Evolutionary conservation across 306 rosid species (phyloP).

Genomic region (Vachellia collinsii): DNA sequence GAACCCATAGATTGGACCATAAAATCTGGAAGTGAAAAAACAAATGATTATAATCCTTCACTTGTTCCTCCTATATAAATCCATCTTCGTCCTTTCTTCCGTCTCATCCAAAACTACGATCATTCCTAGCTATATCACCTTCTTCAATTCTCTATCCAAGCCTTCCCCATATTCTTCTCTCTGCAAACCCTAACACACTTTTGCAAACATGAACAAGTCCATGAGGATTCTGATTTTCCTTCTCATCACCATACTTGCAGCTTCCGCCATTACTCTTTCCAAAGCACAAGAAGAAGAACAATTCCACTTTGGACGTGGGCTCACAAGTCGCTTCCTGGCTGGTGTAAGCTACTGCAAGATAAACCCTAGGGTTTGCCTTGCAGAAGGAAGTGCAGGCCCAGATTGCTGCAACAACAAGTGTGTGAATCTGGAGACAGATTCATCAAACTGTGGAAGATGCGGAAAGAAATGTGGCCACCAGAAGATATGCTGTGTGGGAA

Average conservation of each 20-base stretch:
- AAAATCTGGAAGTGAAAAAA: not conserved
- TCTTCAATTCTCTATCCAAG: not conserved
- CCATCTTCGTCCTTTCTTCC: not conserved
- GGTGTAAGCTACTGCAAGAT: slow-evolving; percentile 34
- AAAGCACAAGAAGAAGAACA: slow-evolving; percentile 10
- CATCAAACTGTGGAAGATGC: slow-evolving; percentile 51
- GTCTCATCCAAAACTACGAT: not conserved
- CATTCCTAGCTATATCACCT: not conserved
- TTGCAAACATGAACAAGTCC: slow-evolving; percentile 41
- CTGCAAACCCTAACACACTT: not conserved
- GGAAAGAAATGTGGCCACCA: slow-evolving; percentile 49
- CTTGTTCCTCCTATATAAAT: slow-evolving; percentile 13
- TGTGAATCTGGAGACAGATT: slow-evolving; percentile 37
- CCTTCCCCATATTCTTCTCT: not conserved
- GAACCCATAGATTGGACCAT: not conserved
- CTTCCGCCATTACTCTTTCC: slow-evolving; percentile 41
- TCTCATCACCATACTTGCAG: slow-evolving; percentile 41
- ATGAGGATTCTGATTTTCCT: slow-evolving; percentile 39
- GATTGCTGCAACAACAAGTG: slow-evolving; percentile 52
- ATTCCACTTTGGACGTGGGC: slow-evolving; percentile 24
- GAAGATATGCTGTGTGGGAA: slow-evolving; percentile 53
- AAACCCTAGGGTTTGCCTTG: slow-evolving; percentile 44
- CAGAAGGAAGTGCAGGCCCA: slow-evolving; percentile 43
- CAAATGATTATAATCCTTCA: not conserved
- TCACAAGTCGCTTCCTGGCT: slow-evolving; percentile 39